Evolutionary conservation across 306 rosid species (phyloP).

Genomic region (Prunus davidiana): DNA sequence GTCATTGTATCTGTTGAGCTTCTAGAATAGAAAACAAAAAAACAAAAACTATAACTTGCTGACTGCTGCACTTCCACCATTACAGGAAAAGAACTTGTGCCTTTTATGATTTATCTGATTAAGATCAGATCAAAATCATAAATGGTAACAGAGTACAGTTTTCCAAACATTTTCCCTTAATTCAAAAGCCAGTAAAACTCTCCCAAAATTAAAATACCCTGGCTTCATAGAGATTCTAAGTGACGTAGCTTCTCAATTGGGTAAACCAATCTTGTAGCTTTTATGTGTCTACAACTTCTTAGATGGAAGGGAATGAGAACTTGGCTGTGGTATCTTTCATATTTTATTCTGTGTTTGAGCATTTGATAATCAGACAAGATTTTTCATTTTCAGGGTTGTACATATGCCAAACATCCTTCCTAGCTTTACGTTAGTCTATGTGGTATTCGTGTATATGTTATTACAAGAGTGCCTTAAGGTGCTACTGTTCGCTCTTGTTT

Average conservation of each 20-base stretch:
- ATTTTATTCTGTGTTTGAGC: background rate
- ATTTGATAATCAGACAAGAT: background rate
- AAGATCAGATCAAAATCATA: background rate
- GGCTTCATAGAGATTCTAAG: background rate
- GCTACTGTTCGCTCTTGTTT: too few species aligned
- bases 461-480: too few species aligned
- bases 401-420: background rate
- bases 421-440: background rate
- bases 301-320: conserved; percentile 1
- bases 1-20: background rate
- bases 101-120: background rate
- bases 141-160: background rate
- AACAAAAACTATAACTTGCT: too few species aligned
- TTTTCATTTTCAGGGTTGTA: background rate
- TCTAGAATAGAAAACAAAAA: background rate
- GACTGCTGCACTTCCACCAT: background rate
- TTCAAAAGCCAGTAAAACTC: background rate
- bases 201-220: background rate
- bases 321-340: background rate
- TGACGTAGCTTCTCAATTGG: background rate
- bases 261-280: background rate
- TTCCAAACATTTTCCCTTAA: background rate
- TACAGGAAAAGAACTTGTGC: background rate
- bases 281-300: background rate
- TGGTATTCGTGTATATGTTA: background rate